Percentiles rank a stretch among this genome's conserved stretches.
Conservation (phyloP, 2,329 filamentous ascomycete genomes). For the Epichloe uncinata region DNA sequence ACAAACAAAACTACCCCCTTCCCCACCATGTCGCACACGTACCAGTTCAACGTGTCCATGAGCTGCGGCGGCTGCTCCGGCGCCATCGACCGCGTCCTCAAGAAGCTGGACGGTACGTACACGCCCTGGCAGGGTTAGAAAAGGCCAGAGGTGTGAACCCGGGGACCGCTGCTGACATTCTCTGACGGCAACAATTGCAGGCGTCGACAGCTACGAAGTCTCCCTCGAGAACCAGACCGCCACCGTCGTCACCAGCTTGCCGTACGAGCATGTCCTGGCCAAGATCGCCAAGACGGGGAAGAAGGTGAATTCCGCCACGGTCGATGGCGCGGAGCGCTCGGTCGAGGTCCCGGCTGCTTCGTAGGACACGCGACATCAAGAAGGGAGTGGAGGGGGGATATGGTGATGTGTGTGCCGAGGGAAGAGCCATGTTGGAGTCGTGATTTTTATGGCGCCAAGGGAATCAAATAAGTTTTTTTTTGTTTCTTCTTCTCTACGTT, state of each 20-base stretch:
- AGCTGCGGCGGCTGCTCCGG: conserved; percentile 92
- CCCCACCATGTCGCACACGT: conserved; percentile 60
- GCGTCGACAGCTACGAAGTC: conserved; percentile 76
- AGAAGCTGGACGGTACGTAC: conserved; percentile 70
- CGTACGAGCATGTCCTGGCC: conserved; percentile 68
- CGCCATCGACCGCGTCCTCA: conserved; percentile 81
- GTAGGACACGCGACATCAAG: neutral
- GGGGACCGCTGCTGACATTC: neutral
- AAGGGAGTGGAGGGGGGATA: neutral
- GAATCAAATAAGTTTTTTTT: too few species aligned
- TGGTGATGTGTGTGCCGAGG: neutral
- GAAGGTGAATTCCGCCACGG: conserved; percentile 66
- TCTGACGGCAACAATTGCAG: conserved; percentile 29
- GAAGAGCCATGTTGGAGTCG: too few species aligned
- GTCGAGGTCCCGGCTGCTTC: conserved; percentile 29
- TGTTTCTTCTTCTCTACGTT: too few species aligned
- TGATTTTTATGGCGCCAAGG: too few species aligned
- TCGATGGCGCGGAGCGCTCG: conserved; percentile 48
- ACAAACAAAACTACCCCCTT: too few species aligned
- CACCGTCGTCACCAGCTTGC: conserved; percentile 56
- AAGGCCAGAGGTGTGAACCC: too few species aligned
- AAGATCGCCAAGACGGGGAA: conserved; percentile 96
- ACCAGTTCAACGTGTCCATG: conserved; percentile 94
- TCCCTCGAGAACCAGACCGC: conserved; percentile 83
- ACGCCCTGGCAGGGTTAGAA: too few species aligned